These are phyloP conservation scores for Pseudomassariella vexata DNA, from an alignment of 2,329 filamentous ascomycete genomes.

Conservation along the genomic window DNA sequence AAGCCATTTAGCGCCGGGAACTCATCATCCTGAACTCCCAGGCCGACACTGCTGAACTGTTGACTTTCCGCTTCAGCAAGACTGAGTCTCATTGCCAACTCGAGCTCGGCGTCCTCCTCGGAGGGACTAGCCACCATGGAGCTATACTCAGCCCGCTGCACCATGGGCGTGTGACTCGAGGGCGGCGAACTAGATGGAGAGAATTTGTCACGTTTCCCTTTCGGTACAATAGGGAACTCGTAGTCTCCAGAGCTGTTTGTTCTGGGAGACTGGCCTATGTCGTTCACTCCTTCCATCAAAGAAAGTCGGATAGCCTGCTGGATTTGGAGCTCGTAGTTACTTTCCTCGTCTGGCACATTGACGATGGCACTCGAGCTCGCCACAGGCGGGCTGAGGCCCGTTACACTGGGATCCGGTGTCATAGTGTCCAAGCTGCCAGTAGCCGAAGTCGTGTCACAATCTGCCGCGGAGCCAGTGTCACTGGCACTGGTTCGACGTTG, in stretches of 20 bases:
- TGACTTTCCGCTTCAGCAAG: conserved; percentile 46
- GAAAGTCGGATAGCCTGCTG: conserved; percentile 59
- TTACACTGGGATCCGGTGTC: conserved; percentile 50
- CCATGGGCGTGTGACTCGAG: conserved; percentile 27
- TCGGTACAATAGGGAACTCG: conserved; percentile 45
- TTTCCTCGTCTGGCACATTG: conserved; percentile 34
- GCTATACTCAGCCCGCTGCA: conserved; percentile 29
- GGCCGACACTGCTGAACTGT: conserved; percentile 13
- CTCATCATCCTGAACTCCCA: conserved; percentile 15
- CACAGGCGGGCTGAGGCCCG: conserved; percentile 30
- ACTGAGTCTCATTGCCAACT: conserved; percentile 55
- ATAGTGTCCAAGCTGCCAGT: conserved; percentile 37
- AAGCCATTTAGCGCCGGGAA: conserved; percentile 20
- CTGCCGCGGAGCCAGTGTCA: conserved; percentile 44
- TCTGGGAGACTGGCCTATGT: conserved; percentile 36
- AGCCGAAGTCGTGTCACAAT: conserved; percentile 32
- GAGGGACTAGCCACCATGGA: conserved; percentile 15
- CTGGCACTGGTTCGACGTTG: conserved; percentile 46
- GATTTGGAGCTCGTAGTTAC: conserved; percentile 55
- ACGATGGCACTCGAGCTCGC: conserved; percentile 17
- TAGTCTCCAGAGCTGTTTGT: conserved; percentile 42
- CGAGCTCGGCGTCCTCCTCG: conserved; percentile 52
- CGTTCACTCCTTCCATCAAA: conserved; percentile 49
- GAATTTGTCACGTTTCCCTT: conserved; percentile 36
- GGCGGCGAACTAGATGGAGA: conserved; percentile 27